phyloP scores from a whole-genome alignment of 139 green algal genomes.

The Chlamydomonas incerta region DNA sequence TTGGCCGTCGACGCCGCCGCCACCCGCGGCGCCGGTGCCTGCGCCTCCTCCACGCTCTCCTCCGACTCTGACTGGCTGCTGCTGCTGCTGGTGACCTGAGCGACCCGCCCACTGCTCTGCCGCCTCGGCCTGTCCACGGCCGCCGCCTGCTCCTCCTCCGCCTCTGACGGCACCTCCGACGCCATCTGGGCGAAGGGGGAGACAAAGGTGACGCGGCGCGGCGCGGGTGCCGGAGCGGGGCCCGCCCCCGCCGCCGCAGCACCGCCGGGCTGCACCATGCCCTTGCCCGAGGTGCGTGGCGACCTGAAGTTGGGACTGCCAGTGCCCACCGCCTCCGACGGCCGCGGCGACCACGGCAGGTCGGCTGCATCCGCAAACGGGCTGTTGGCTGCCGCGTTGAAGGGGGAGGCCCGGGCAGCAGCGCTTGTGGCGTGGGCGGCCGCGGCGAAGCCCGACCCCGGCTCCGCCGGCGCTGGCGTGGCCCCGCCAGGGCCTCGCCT shows the following conservation, averaged over 20 bases:
- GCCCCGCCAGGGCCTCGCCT: too few species aligned
- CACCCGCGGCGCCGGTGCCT: not conserved
- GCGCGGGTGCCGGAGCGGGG: not conserved
- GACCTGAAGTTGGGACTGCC: not conserved
- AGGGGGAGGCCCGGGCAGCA: not conserved
- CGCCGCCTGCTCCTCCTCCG: not conserved
- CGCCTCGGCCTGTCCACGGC: not conserved
- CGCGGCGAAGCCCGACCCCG: too few species aligned
- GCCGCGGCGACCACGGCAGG: constrained; percentile 5
- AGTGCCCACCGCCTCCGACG: not conserved
- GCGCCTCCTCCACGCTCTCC: not conserved
- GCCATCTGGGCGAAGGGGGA: constrained; percentile 37
- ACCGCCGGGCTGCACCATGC: not conserved
- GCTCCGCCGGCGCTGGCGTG: too few species aligned
- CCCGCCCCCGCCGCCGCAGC: not conserved
- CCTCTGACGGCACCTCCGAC: not conserved
- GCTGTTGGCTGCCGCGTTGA: not conserved
- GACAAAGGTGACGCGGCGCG: not conserved
- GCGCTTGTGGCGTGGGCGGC: not conserved
- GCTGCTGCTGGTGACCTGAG: not conserved
- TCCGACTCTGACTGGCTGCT: too few species aligned
- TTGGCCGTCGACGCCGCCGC: not conserved
- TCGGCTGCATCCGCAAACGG: constrained; percentile 16
- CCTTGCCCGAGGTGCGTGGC: not conserved
- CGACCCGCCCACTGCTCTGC: not conserved